These are phyloP conservation scores for Parastagonospora avenae DNA, from an alignment of 2,329 filamentous ascomycete genomes.

Conservation along the genomic window DNA sequence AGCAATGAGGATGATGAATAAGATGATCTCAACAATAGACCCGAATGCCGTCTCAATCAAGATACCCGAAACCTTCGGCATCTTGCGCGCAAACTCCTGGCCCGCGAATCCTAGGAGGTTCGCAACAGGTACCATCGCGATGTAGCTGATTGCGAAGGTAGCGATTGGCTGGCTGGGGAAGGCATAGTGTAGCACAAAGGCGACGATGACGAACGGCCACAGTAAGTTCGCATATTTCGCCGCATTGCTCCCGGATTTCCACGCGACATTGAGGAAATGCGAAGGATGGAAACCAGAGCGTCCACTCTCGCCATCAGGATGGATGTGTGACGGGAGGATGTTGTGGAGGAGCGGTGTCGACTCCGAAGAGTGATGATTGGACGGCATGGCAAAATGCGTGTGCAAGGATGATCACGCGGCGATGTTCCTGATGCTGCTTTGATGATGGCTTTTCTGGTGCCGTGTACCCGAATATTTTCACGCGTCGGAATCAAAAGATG, in stretches of 20 bases:
- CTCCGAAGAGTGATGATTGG: conserved; percentile 27
- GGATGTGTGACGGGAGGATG: conserved; percentile 42
- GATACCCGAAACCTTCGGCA: conserved; percentile 73
- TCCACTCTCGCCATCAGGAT: conserved; percentile 68
- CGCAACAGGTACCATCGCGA: conserved; percentile 76
- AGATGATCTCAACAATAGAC: conserved; percentile 77
- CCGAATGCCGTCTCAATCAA: conserved; percentile 65
- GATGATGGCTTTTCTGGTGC: neutral
- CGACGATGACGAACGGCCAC: conserved; percentile 75
- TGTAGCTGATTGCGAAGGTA: conserved; percentile 72
- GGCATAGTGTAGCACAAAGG: conserved; percentile 65
- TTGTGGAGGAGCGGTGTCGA: conserved; percentile 37
- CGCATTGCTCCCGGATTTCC: conserved; percentile 66
- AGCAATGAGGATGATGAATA: conserved; percentile 75
- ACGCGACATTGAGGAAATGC: conserved; percentile 68
- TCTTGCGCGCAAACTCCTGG: conserved; percentile 71
- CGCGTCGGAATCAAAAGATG: neutral
- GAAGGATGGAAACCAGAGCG: conserved; percentile 66
- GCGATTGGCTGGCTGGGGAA: conserved; percentile 61
- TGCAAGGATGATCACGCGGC: neutral
- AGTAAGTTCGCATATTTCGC: conserved; percentile 72
- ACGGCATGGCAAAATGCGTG: conserved; percentile 11
- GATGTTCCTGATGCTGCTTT: neutral
- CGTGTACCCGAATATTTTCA: neutral
- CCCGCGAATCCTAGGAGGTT: conserved; percentile 77